A percentile compares a stretch with the other conserved stretches of the same genome.
phyloP scores from a whole-genome alignment of 2,329 filamentous ascomycete species.

The Botrytis tulipae region DNA sequence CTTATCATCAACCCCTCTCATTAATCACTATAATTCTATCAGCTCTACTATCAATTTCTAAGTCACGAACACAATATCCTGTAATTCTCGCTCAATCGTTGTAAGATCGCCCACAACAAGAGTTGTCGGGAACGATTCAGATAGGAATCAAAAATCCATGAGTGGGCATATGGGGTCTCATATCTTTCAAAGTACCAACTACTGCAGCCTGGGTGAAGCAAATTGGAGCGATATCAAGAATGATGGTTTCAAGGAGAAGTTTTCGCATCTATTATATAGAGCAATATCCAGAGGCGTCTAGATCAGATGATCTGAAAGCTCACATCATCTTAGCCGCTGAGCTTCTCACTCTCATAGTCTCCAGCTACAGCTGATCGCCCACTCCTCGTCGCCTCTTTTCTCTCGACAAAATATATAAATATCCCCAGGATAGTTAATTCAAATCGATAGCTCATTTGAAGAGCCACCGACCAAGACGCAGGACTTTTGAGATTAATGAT shows the following conservation, averaged over 20 bases:
- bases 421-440: no score
- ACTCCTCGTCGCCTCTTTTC: neutral
- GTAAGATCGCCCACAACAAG: no score
- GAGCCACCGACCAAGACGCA: no score
- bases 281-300: fast-evolving
- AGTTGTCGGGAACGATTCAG: fast-evolving
- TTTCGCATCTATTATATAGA: neutral
- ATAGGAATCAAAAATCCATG: fast-evolving
- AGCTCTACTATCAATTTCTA: no score
- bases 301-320: neutral
- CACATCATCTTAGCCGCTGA: fast-evolving
- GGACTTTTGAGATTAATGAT: no score
- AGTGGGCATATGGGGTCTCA: fast-evolving
- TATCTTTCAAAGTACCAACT: neutral
- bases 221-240: neutral
- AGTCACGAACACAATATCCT: no score
- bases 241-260: neutral
- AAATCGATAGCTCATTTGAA: no score
- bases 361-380: fast-evolving
- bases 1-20: no score
- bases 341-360: neutral
- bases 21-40: fast-evolving
- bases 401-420: neutral
- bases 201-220: neutral
- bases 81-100: no score